Base-by-base conservation (phyloP, 179 eudicot genomes). In the Silene noctiflora region DNA sequence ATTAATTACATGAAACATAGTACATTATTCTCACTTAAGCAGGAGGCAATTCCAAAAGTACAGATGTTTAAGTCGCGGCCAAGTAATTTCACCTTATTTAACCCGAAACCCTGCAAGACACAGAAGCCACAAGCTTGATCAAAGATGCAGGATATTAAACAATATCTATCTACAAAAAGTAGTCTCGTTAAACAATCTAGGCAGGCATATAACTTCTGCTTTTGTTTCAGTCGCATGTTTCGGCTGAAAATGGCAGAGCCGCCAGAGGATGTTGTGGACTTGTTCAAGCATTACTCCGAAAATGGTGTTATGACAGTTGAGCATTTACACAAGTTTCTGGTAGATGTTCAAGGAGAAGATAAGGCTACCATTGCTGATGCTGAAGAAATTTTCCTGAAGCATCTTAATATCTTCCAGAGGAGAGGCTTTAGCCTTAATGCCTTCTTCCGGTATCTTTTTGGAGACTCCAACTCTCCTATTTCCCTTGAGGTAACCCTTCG, bases 371-470 rank as follows among this genome's bases (percentile, higher is more conserved):
- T 71, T 31, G 86, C 86, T 29, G 73, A 83, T 73, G 89, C 85
- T 69, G 81, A 89, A 31, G 69, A 27, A 3, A 80, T 89, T 16
- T 74, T 87, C 77, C 72, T 83, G 24, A 86, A 82, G 17, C 88
- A 84, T 77, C 79, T 82, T 19, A 67, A 75, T 58, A 76, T 83
- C 29, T 86, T 83, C 73, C 89, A 82, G 0, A 86, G 86, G 42
- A 84, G 67, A 44, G 87, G 85, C 56, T 84, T 89, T 20, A 27
- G 80, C 75, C 84, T 90, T 66, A 81, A 82, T 2, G 79, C 69
- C 71, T 90, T 90, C 79, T 87, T 90, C 61, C 76, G 60, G 11
- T 89, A 83, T 73, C 91, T 90, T 17, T 67, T 85, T 31, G 85
- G 91, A 42, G 89, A 87, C 69, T 48, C 75, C 3, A 90, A 90